These are phyloP conservation scores for Trametes cubensis DNA, from an alignment of 768 basidiomycete species.

Conservation along the genomic window DNA sequence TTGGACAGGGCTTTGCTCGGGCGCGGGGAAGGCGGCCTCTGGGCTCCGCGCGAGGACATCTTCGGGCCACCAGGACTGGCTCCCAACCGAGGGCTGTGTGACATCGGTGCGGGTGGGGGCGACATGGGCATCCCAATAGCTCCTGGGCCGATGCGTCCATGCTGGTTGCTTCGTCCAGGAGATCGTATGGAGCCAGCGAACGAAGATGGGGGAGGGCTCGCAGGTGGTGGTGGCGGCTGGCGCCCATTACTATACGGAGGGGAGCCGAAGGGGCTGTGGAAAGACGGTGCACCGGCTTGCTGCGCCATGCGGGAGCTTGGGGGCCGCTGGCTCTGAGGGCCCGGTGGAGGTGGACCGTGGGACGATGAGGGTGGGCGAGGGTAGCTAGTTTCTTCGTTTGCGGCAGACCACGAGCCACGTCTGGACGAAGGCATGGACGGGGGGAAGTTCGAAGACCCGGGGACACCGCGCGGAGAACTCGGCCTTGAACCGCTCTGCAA, in stretches of 20 bases:
- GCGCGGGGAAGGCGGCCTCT: constrained; percentile 18
- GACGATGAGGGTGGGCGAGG: constrained; percentile 27
- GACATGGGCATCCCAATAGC: constrained; percentile 15
- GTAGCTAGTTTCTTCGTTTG: constrained; percentile 21
- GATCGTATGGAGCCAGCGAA: constrained; percentile 17
- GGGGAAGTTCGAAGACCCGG: constrained; percentile 22
- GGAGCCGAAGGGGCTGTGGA: constrained; percentile 19
- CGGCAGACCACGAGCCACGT: constrained; percentile 28
- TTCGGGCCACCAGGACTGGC: constrained; percentile 27
- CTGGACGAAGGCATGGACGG: constrained; percentile 27
- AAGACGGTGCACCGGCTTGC: constrained; percentile 15
- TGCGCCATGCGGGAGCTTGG: constrained; percentile 10
- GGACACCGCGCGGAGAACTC: constrained; percentile 23
- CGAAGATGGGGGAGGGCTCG: constrained; percentile 7
- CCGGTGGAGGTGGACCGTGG: constrained; percentile 8
- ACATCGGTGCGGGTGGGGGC: constrained; percentile 13
- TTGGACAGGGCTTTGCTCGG: constrained; percentile 17
- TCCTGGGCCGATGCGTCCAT: neutral
- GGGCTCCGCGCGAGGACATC: constrained; percentile 4
- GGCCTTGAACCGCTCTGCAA: constrained; percentile 19
- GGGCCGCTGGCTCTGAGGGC: constrained; percentile 19
- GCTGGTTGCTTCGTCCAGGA: constrained; percentile 8
- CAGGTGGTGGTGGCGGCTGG: neutral
- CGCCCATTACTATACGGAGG: constrained; percentile 18
- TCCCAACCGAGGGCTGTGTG: constrained; percentile 15